Percentiles rank a stretch among this genome's conserved stretches.
Conservation (phyloP, 495 filamentous ascomycete species). For the Neurospora sp. region DNA sequence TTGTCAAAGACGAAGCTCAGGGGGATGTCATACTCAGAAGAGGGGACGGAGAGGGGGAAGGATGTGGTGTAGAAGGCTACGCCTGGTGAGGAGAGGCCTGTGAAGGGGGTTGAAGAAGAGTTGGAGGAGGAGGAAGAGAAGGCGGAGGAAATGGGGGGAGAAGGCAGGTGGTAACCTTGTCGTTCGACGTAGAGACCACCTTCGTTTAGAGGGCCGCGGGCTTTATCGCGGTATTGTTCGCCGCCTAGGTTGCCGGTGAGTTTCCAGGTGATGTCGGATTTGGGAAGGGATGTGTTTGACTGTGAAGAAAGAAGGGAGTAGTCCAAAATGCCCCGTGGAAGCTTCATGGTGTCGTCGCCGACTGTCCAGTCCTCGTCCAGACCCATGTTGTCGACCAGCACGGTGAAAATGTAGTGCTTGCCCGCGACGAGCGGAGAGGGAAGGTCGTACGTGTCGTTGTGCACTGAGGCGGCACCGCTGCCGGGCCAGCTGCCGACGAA, state of each 20-base stretch:
- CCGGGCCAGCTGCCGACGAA: constrained; percentile 51
- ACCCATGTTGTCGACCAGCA: constrained; percentile 66
- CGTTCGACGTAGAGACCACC: constrained; percentile 62
- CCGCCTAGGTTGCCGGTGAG: constrained; percentile 70
- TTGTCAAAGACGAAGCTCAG: constrained; percentile 52
- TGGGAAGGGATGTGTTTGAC: background rate
- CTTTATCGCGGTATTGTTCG: constrained; percentile 55
- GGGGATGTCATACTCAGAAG: constrained; percentile 49
- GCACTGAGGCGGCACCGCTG: constrained; percentile 28
- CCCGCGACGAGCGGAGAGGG: constrained; percentile 42
- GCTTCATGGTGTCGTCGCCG: constrained; percentile 55
- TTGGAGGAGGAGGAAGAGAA: constrained; percentile 31
- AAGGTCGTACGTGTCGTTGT: constrained; percentile 48
- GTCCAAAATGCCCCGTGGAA: constrained; percentile 57
- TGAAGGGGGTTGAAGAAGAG: constrained; percentile 30
- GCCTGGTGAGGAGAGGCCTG: constrained; percentile 46
- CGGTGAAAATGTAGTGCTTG: constrained; percentile 51
- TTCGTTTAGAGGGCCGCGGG: constrained; percentile 68
- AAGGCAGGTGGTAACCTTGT: constrained; percentile 58
- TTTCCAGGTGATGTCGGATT: constrained; percentile 46
- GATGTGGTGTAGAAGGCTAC: constrained; percentile 52
- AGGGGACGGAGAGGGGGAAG: constrained; percentile 47
- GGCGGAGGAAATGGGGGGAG: constrained; percentile 35
- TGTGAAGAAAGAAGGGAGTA: constrained; percentile 23
- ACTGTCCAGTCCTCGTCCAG: constrained; percentile 52